phyloP scores from a whole-genome alignment of 805 yeast species.

The Wickerhamomyces canadensis region DNA sequence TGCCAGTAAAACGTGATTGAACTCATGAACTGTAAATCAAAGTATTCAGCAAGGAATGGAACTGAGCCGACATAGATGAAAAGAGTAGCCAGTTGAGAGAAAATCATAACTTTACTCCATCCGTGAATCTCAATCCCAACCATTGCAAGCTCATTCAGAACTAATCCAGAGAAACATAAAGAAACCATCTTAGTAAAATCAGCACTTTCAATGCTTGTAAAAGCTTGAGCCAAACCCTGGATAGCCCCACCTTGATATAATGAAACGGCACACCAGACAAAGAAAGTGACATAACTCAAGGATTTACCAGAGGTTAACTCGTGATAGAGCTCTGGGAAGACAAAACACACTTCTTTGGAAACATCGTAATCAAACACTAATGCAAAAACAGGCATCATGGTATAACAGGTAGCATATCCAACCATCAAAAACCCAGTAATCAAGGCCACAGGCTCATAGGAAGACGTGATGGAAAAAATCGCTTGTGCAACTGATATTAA shows the following conservation, averaged over 20 bases:
- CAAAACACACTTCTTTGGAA: constrained; percentile 77
- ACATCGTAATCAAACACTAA: constrained; percentile 88
- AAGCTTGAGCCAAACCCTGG: constrained; percentile 74
- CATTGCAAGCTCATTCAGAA: constrained; percentile 87
- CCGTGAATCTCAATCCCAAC: constrained; percentile 87
- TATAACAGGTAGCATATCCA: constrained; percentile 94
- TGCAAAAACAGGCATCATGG: constrained; percentile 98
- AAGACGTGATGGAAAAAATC: constrained; percentile 78
- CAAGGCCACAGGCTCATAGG: constrained; percentile 89
- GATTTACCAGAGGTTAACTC: constrained; percentile 88
- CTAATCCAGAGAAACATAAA: constrained; percentile 70
- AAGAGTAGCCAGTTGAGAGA: constrained; percentile 67
- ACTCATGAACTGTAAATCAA: constrained; percentile 58
- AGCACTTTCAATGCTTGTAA: constrained; percentile 53
- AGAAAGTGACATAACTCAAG: constrained; percentile 79
- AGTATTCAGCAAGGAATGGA: constrained; percentile 86
- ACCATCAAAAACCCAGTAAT: constrained; percentile 98
- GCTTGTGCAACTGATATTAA: constrained; percentile 94
- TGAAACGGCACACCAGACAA: constrained; percentile 85
- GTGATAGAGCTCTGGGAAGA: constrained; percentile 92
- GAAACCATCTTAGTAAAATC: constrained; percentile 77
- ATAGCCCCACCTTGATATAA: constrained; percentile 87
- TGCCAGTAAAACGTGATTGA: constrained; percentile 67
- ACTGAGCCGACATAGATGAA: constrained; percentile 63
- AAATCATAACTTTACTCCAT: constrained; percentile 80